These are phyloP conservation scores for Colletotrichum musicola DNA, from an alignment of 2,329 filamentous ascomycete species.

Conservation along the genomic window DNA sequence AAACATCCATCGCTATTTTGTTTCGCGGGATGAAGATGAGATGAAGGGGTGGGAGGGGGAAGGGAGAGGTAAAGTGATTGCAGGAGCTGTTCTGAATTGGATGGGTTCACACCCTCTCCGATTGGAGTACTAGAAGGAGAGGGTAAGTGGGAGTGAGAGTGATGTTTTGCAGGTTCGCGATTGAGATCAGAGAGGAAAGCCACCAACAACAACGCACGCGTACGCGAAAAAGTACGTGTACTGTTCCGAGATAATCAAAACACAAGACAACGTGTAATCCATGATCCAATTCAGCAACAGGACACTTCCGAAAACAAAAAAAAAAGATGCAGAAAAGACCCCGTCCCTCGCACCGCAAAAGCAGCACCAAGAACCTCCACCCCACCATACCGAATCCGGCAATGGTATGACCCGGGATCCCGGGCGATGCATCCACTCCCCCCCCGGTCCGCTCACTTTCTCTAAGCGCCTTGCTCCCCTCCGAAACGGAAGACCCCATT, in stretches of 20 bases:
- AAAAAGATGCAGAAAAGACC: no score
- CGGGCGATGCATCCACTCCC: conserved; percentile 36
- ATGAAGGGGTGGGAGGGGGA: no score
- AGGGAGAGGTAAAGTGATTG: not conserved
- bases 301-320: no score
- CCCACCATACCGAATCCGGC: conserved; percentile 24
- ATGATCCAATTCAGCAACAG: no score
- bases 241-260: no score
- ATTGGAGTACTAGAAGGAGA: no score
- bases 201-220: not conserved
- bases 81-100: not conserved
- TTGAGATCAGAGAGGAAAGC: conserved; percentile 1
- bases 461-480: conserved; percentile 36
- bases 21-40: not conserved
- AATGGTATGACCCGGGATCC: conserved; percentile 40
- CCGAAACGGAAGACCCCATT: no score
- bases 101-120: not conserved
- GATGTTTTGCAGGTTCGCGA: conserved; percentile 26
- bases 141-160: not conserved
- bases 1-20: not conserved
- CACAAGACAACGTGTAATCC: no score
- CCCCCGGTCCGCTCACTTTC: conserved; percentile 33
- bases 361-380: conserved; percentile 23
- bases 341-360: conserved; percentile 6
- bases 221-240: no score